phyloP scores from a whole-genome alignment of 192 early-diverging fungal genomes.

The Helicostylum pulchrum region DNA sequence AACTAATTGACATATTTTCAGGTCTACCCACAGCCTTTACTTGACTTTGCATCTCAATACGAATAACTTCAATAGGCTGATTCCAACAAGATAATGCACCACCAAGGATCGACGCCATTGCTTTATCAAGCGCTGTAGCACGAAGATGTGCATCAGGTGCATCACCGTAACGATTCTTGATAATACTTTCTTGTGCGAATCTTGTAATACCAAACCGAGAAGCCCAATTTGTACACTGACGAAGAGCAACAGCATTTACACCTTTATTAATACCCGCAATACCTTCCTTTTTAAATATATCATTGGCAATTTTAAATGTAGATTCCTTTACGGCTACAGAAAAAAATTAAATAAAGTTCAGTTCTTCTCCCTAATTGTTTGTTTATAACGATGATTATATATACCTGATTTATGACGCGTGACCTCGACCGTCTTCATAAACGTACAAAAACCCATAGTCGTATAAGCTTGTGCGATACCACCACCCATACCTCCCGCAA shows the following conservation, averaged over 20 bases:
- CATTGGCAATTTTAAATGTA: slow-evolving; percentile 79
- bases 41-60: slow-evolving; percentile 98
- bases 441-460: slow-evolving; percentile 99
- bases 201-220: slow-evolving; percentile 87
- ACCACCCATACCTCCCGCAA: slow-evolving; percentile 91
- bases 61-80: slow-evolving; percentile 98
- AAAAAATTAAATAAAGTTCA: slow-evolving; percentile 15
- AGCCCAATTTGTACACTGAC: slow-evolving; percentile 99
- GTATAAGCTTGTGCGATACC: slow-evolving; percentile 95
- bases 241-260: slow-evolving; percentile 94
- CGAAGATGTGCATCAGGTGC: slow-evolving; percentile 36
- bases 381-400: neutral
- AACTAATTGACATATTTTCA: slow-evolving; percentile 85
- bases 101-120: slow-evolving; percentile 79
- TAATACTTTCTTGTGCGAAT: slow-evolving; percentile 66
- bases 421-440: slow-evolving; percentile 99
- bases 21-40: slow-evolving; percentile 85
- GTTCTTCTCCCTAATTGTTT: neutral
- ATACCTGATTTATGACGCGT: slow-evolving; percentile 84
- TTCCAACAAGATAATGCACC: slow-evolving; percentile 97
- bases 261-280: slow-evolving; percentile 98
- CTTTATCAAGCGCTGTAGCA: slow-evolving; percentile 55
- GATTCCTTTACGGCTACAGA: slow-evolving; percentile 57
- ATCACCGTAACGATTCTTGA: slow-evolving; percentile 51
- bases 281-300: slow-evolving; percentile 91